Percentiles rank a stretch among this genome's conserved stretches.
These are phyloP conservation scores for Aureobasidium pullulans DNA, from an alignment of 2,329 filamentous ascomycete species.

Conservation along the genomic window DNA sequence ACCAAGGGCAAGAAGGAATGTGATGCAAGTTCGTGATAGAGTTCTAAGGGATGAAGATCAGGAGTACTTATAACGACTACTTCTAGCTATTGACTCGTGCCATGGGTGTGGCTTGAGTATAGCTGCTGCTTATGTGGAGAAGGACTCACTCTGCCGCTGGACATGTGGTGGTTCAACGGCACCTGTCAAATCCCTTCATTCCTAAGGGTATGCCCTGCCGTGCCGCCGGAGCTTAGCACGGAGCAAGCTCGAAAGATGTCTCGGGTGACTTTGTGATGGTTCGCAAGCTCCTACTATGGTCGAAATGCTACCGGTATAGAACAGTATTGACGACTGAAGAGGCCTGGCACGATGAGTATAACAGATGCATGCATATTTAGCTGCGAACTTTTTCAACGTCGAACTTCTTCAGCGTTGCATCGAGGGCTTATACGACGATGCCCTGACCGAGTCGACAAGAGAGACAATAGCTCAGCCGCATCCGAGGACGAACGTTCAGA, in stretches of 20 bases:
- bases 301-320: neutral
- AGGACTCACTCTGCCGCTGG: neutral
- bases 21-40: neutral
- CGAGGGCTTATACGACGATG: neutral
- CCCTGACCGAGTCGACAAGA: neutral
- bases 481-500: neutral
- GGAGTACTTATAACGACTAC: neutral
- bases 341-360: neutral
- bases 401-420: no score
- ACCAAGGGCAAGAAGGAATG: neutral
- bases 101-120: neutral
- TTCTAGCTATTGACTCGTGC: neutral
- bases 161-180: neutral
- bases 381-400: neutral
- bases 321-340: no score
- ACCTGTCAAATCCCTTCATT: neutral
- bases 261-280: neutral
- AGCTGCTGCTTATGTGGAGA: neutral
- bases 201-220: neutral
- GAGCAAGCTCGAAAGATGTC: neutral
- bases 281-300: neutral
- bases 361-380: neutral
- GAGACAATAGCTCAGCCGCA: neutral
- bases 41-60: constrained; percentile 4
- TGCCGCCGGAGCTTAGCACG: neutral